Percentiles rank a stretch among this genome's conserved stretches.
Conservation (phyloP, 192 early-diverging fungal species). For the Podila horticola region DNA sequence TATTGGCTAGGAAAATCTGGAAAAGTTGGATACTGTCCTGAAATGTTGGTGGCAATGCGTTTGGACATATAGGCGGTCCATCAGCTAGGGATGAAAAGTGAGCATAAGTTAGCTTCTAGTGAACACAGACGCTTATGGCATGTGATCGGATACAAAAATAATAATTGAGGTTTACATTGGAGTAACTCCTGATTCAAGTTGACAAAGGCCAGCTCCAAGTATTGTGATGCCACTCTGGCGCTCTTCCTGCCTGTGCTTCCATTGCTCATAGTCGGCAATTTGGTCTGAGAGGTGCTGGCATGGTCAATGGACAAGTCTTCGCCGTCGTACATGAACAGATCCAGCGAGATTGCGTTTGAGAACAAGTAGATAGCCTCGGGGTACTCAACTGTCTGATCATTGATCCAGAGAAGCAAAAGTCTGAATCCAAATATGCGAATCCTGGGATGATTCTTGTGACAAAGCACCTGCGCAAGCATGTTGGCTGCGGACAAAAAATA, state of each 20-base stretch:
- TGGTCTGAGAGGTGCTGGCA: conserved; percentile 35
- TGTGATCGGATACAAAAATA: background rate
- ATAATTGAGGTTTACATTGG: conserved; percentile 17
- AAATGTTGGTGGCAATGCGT: conserved; percentile 63
- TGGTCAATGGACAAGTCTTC: conserved; percentile 35
- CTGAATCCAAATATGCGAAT: conserved; percentile 78
- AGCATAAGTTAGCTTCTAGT: background rate
- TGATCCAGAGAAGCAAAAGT: conserved; percentile 78
- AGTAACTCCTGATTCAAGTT: conserved; percentile 42
- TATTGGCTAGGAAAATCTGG: conserved; percentile 60
- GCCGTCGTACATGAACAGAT: conserved; percentile 63
- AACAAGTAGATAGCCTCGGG: conserved; percentile 70
- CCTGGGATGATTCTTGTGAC: conserved; percentile 73
- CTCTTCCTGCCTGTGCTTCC: conserved; percentile 34
- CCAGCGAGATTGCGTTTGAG: conserved; percentile 70
- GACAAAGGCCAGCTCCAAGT: conserved; percentile 30
- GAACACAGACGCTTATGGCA: background rate
- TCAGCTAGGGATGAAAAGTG: conserved; percentile 50
- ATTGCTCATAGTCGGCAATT: conserved; percentile 20
- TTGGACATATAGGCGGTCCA: conserved; percentile 63
- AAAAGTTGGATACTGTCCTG: conserved; percentile 62
- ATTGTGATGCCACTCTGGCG: conserved; percentile 29
- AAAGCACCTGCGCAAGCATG: conserved; percentile 71
- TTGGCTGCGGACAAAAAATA: conserved; percentile 52
- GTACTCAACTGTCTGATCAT: conserved; percentile 68